Evolutionary conservation across 306 rosid species (phyloP), one percentile per base, ranked within the genome.

Genomic region (Hylodesmum podocarpum): DNA sequence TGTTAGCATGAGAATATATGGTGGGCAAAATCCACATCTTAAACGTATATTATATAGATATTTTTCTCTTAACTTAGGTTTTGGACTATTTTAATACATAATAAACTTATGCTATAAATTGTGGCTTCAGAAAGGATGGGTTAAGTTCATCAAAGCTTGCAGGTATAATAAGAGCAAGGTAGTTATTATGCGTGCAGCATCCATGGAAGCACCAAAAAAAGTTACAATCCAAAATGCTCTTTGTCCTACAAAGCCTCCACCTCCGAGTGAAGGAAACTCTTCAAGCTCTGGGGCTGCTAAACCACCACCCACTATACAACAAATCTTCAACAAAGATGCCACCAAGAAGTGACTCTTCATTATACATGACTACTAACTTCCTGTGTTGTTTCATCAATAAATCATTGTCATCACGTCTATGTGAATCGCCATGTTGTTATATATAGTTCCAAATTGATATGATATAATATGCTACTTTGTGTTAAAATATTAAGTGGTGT

Each of bases 21-120:
- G 73, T 68, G 57, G 73, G 73, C 41, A n/a, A 68, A 68, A 44
- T 58, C n/a, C 41, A n/a, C n/a, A n/a, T n/a, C n/a, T n/a, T n/a
- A n/a, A n/a, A n/a, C n/a, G n/a, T n/a, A n/a, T n/a, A n/a, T n/a
- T n/a, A n/a, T n/a, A n/a, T n/a, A n/a, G n/a, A n/a, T n/a, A n/a
- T n/a, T n/a, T n/a, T n/a, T n/a, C n/a, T n/a, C n/a, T n/a, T n/a
- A n/a, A n/a, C n/a, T n/a, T n/a, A n/a, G n/a, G n/a, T n/a, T n/a
- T 29, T n/a, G 36, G 53, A 66, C 13, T 40, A 68, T 44, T 44
- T 43, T 27, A 68, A 25, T 65, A 1, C 19, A 31, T 15, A 6
- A 21, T 54, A 66, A 66, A 66, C 21, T 4, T 10, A 19, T 39
- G 24, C 57, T 67, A 44, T 68, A 68, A 43, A 68, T 68, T 15